Evolutionary conservation across 441 rosid genomes (phyloP), one percentile per base, ranked within the genome.

Genomic region (Populus hybrid): DNA sequence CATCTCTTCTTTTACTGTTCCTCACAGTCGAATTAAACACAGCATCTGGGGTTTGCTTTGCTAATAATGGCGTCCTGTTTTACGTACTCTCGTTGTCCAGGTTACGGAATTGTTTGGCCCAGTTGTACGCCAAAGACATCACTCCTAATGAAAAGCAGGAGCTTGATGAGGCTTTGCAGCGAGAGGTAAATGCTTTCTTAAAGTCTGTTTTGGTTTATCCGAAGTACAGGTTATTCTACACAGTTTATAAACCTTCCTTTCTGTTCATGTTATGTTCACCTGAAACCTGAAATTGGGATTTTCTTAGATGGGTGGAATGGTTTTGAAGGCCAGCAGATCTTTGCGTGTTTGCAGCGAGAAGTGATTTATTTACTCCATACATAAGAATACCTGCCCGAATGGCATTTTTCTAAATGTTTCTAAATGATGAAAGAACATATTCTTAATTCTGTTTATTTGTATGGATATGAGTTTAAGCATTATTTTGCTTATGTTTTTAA

Each of bases 91-190:
- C 18, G 59, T 18, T 77, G 69, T 74, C 72, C 83, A 94, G 97
- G 95, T 85, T 94, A 70, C 88, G 94, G 71, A 79, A 94, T 82
- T 91, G 93, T 82, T 81, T 94, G 75, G 88, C 94, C 16, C 95
- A 93, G 81, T 80, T 94, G 46, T 88, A 93, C 79, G 98, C 98
- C 23, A 95, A 93, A 74, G 98, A 93, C 76, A 92, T 95, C 61
- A 95, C 95, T 83, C 98, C 98, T 72, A 93, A 95, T 84, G 98
- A 92, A 74, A 91, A 95, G 86, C 97, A 92, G 81, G 99, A 95
- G 84, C 97, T 95, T 35, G 98, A 93, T 28, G 99, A 95, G 88
- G 94, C 97, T 80, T 87, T 95, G 1, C 97, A 93, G 46, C 85
- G 99, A 83, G 98, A 93, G 97, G 98, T 95, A 86, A 2, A 70